Conservation (phyloP, 2,329 filamentous ascomycete species). For the Amauroascus verrucosus region DNA sequence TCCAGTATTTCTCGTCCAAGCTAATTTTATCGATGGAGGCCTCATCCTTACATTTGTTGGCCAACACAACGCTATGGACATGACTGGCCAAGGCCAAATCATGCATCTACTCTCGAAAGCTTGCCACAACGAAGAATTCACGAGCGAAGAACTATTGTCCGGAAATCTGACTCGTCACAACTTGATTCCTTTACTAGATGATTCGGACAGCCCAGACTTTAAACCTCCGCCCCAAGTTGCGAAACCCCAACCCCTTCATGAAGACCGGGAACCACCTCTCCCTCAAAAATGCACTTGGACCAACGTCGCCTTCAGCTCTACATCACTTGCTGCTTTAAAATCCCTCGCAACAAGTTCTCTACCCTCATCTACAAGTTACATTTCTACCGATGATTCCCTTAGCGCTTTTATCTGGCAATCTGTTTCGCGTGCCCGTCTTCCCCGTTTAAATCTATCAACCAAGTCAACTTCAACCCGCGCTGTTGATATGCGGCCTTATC, state of each 20-base stretch:
- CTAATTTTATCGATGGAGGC: slow-evolving; percentile 41
- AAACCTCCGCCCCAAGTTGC: slow-evolving; percentile 30
- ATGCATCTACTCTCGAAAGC: slow-evolving; percentile 43
- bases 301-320: slow-evolving; percentile 37
- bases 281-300: slow-evolving; percentile 33
- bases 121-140: slow-evolving; percentile 39
- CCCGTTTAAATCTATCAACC: slow-evolving; percentile 23
- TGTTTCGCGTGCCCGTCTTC: slow-evolving; percentile 33
- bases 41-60: slow-evolving; percentile 42
- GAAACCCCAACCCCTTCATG: slow-evolving; percentile 10
- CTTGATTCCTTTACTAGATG: background rate
- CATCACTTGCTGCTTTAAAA: slow-evolving; percentile 37
- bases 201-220: slow-evolving; percentile 13
- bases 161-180: slow-evolving; percentile 39
- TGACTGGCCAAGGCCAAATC: slow-evolving; percentile 40
- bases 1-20: slow-evolving; percentile 41
- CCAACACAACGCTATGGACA: slow-evolving; percentile 45
- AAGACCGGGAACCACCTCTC: slow-evolving; percentile 6
- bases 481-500: slow-evolving; percentile 38
- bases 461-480: slow-evolving; percentile 38
- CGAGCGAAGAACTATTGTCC: slow-evolving; percentile 33
- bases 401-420: slow-evolving; percentile 44
- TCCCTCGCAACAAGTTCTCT: slow-evolving; percentile 23
- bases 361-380: slow-evolving; percentile 22
- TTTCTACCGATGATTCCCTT: slow-evolving; percentile 48